Base-by-base conservation (phyloP, 2,329 filamentous ascomycete species). In the Aspergillus pseudoterreus region DNA sequence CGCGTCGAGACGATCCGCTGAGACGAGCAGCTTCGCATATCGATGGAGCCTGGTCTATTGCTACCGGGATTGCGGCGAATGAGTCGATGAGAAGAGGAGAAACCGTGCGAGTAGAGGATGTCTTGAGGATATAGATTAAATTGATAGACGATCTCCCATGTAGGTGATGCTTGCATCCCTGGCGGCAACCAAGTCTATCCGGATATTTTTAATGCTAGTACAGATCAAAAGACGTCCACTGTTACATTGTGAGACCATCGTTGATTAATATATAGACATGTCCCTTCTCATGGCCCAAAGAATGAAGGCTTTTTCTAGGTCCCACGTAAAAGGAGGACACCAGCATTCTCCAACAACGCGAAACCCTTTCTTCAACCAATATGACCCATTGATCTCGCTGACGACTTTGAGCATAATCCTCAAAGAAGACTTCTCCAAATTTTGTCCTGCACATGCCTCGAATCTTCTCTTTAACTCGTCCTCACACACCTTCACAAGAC, bases 41-140 rank as follows among this genome's bases (percentile, higher is more conserved):
- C 4, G 81, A 84, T 53, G 82, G 82, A 0, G 82, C 81, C 0
- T 67, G 79, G 49, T 83, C 80, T 0, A 83, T 84, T 32, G 55
- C 84, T 50, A 83, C 81, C 0, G 82, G 82, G 0, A 82, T 84
- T 45, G 81, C 80, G 4, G 81, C 81, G 0, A 84, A 84, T 50
- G 71, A 69, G 52, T 83, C 80, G 0, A 81, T 84, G 19, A 75
- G 75, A 0, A 83, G 78, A 0, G 81, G 81, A 0, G 75, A 82
- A 53, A 77, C 80, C 0, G 76, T 85, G 0, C 77, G 76, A 33
- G 79, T 84, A 0, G 77, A 82, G 45, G 80, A 83, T 53, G 52
- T 70, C 8, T 42, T 57, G 12, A 24, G 30, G 33, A 33, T 50
- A 45, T 45, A 22, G 19, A 42, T 15, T 38, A n/a, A 11, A 38